Evolutionary conservation across 2,329 filamentous ascomycete species (phyloP).

Genomic region (Hymenoscyphus albidus): DNA sequence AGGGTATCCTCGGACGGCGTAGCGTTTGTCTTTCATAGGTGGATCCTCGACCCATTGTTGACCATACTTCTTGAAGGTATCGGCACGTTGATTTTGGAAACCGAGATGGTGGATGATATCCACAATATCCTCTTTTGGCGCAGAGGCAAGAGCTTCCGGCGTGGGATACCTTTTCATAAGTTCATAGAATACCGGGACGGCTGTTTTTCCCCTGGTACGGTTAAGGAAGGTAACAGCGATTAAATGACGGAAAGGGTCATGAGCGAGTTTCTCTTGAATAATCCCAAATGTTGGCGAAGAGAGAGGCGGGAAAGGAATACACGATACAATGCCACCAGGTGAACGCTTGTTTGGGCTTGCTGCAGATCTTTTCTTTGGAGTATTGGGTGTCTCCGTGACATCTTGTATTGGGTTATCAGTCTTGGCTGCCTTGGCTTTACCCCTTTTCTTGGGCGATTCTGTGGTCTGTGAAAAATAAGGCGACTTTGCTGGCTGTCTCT

Average conservation of each 20-base stretch:
- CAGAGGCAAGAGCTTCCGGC: conserved; percentile 56
- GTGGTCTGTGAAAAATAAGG: conserved; percentile 29
- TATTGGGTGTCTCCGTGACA: conserved; percentile 2
- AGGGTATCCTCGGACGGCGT: conserved; percentile 54
- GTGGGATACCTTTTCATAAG: conserved; percentile 68
- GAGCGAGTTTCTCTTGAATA: conserved; percentile 74
- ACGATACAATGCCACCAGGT: conserved; percentile 40
- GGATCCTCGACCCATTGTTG: conserved; percentile 62
- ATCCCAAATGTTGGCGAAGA: conserved; percentile 65
- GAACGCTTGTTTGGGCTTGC: conserved; percentile 21
- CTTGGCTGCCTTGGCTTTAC: conserved; percentile 12
- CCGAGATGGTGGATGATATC: conserved; percentile 67
- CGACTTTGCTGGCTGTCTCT: conserved; percentile 30
- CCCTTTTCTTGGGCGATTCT: conserved; percentile 8
- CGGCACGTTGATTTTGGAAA: conserved; percentile 63
- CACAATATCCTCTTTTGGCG: conserved; percentile 53
- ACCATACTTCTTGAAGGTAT: conserved; percentile 66
- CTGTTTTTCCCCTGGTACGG: conserved; percentile 68
- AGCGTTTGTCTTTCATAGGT: conserved; percentile 56
- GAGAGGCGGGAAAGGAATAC: conserved; percentile 65
- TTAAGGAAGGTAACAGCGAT: conserved; percentile 83
- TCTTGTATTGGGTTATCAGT: background rate
- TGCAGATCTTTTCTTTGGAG: conserved; percentile 8
- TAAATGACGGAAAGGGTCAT: conserved; percentile 74
- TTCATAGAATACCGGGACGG: conserved; percentile 70